Evolutionary conservation across 2,329 filamentous ascomycete genomes (phyloP), one percentile per base, ranked within the genome.

Genomic region (Sphaerostilbella broomeana): DNA sequence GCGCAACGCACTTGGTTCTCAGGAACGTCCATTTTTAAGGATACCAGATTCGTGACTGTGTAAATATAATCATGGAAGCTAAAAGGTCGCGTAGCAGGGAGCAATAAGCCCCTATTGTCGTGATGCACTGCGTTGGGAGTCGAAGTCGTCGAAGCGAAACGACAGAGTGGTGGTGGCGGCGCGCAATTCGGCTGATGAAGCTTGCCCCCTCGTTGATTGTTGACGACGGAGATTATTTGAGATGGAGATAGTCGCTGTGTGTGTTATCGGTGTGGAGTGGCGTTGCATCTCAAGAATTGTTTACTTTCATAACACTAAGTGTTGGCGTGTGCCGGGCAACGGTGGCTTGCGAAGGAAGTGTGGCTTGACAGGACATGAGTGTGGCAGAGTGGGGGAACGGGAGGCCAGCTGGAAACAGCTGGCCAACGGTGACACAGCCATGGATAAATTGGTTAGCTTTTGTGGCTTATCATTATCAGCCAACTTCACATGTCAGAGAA

Each of bases 1-100:
- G n/a, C n/a, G n/a, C n/a, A n/a, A n/a, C n/a, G n/a, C n/a, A 62
- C 59, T 40, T 56, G 50, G 32, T 53, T 56, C 40, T 62, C 59
- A 12, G 56, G 41, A 24, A 38, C 43, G 13, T 61, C 58, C 59
- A 62, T 62, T 43, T 42, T 57, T 44, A 48, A 34, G 38, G 43
- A 31, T 35, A 45, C 47, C 38, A 40, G 48, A 46, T 47, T 45
- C 43, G 39, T 37, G 29, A 18, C 13, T 11, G 12, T 33, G 13
- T 7, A 28, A 17, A 28, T 37, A 28, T 28, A 37, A 21, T 22
- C 28, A 33, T 32, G 19, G 6, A 12, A 29, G 21, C 20, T 28
- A 13, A 21, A 21, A 27, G 16, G n/a, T 44, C 38, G 42, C 42
- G 42, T 42, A 38, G 26, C 25, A 28, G 5, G 38, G 32, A 26